phyloP scores from a whole-genome alignment of 805 yeast species.

The Ogataea philodendri region DNA sequence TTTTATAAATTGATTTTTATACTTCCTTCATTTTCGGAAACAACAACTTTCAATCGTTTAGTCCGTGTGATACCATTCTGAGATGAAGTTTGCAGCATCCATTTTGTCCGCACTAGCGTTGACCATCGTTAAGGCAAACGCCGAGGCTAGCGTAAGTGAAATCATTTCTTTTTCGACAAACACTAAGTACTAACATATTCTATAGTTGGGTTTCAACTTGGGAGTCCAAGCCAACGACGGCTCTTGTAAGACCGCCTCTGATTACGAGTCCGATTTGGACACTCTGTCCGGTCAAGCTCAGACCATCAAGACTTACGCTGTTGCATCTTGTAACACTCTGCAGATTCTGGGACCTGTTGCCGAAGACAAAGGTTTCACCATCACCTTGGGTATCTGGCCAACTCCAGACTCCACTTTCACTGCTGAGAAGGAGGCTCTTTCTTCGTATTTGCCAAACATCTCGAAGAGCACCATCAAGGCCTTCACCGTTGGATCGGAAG shows the following conservation, averaged over 20 bases:
- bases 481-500: conserved; percentile 92
- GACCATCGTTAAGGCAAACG: conserved; percentile 21
- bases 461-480: conserved; percentile 68
- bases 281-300: conserved; percentile 56
- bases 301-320: conserved; percentile 82
- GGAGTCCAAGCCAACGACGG: conserved; percentile 79
- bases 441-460: conserved; percentile 66
- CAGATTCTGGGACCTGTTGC: conserved; percentile 84
- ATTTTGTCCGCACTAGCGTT: conserved; percentile 26
- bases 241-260: conserved; percentile 69
- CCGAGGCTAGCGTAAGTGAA: conserved; percentile 25
- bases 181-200: conserved; percentile 12
- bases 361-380: conserved; percentile 69
- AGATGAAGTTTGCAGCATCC: conserved; percentile 29
- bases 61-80: conserved; percentile 8
- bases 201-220: conserved; percentile 67
- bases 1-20: conserved; percentile 8
- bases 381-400: conserved; percentile 93
- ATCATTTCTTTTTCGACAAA: too few species aligned
- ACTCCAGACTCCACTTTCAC: conserved; percentile 74
- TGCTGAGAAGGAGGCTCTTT: conserved; percentile 72
- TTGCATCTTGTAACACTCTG: conserved; percentile 90
- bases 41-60: conserved; percentile 5
- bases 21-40: conserved; percentile 4
- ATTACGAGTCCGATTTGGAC: conserved; percentile 67